These are phyloP conservation scores for Neonectria magnoliae DNA, from an alignment of 2,329 filamentous ascomycete genomes.

Conservation along the genomic window DNA sequence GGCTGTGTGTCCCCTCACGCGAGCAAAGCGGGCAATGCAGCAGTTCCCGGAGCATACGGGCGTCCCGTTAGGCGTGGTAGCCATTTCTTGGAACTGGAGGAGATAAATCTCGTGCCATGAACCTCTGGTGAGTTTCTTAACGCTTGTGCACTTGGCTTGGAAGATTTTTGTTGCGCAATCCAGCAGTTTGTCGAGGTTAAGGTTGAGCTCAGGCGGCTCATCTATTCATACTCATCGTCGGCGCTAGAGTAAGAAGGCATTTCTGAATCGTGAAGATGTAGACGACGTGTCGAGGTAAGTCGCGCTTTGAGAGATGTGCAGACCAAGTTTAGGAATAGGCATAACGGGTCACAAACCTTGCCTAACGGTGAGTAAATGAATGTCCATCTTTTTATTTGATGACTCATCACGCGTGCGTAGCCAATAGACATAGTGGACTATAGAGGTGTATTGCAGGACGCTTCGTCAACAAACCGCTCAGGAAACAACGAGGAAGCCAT, in stretches of 20 bases:
- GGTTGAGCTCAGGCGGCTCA: slow-evolving; percentile 1
- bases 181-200: not conserved
- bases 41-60: not conserved
- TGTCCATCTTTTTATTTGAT: too few relatives aligned
- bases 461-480: too few relatives aligned
- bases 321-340: too few relatives aligned
- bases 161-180: not conserved
- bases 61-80: not conserved
- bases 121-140: not conserved
- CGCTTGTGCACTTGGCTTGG: not conserved
- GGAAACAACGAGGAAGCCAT: too few relatives aligned
- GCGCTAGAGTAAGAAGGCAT: slow-evolving; percentile 8
- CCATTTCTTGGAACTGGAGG: not conserved
- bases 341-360: too few relatives aligned
- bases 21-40: slow-evolving; percentile 14
- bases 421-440: too few relatives aligned
- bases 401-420: too few relatives aligned
- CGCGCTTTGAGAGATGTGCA: too few relatives aligned
- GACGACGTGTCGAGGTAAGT: too few relatives aligned
- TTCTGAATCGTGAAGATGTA: not conserved
- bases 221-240: slow-evolving; percentile 8
- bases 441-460: too few relatives aligned
- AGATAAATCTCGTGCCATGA: slow-evolving; percentile 10
- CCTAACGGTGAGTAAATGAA: too few relatives aligned
- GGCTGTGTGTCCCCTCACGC: not conserved